Evolutionary conservation across 768 basidiomycete genomes (phyloP), one percentile per base, ranked within the genome.

Genomic region (Mycena haematopus): DNA sequence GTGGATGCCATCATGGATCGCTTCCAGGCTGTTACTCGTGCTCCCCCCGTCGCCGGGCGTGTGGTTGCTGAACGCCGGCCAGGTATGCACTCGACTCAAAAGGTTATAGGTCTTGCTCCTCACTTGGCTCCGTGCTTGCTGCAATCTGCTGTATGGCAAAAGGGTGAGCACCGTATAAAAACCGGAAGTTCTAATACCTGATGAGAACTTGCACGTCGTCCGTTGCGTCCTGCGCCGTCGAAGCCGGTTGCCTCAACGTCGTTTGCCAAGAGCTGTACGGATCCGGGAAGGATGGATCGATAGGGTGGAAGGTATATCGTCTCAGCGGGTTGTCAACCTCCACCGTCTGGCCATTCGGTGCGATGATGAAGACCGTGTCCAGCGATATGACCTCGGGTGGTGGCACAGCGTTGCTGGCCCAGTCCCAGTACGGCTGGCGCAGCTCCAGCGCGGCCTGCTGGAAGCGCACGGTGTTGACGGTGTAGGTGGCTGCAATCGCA

Each of bases 401-500:
- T 27, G 79, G 79, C 15, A 77, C 71, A 1, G 73, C 40, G 17
- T 77, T 75, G 3, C 38, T 52, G 6, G 82, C 82, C 83, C 83
- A 84, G 68, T 84, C 83, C 83, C 82, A 84, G 72, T 78, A 84
- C 0, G 81, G 81, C 47, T 74, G 70, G 22, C 81, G 77, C 10
- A 82, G 69, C 17, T 71, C 58, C 22, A 54, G 31, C 6, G 82
- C 81, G 1, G 77, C 79, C 22, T 68, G 45, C 24, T 69, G 54
- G 78, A 78, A 81, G 60, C 64, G 52, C 17, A 35, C 64, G 58
- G 66, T 55, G 31, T 78, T 66, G 6, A 72, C 70, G 0, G 70
- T 71, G 70, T 84, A 85, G 2, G 69, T 77, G 11, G 68, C 66
- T 1, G 83, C 84, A n/a, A 84, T 78, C 5, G 71, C 66, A 15